Percentiles rank a stretch among this genome's conserved stretches.
These are phyloP conservation scores for Pleurotus eryngii DNA, from an alignment of 768 basidiomycete species.

Conservation along the genomic window DNA sequence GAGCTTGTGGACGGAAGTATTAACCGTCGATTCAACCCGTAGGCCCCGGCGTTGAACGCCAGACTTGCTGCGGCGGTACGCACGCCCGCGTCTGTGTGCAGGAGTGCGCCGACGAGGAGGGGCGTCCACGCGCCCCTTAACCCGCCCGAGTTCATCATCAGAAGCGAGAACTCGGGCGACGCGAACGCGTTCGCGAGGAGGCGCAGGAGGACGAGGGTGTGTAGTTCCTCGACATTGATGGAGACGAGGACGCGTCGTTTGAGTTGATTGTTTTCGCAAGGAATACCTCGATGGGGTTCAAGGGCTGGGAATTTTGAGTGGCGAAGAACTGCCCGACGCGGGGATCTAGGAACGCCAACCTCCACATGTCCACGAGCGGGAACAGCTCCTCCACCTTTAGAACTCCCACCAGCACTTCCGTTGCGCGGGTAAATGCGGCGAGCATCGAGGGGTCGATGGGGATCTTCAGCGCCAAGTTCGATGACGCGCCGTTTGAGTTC, in stretches of 20 bases:
- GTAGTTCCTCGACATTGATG: slow-evolving; percentile 46
- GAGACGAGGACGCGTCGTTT: neutral
- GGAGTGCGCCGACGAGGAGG: slow-evolving; percentile 61
- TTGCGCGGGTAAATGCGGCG: no score
- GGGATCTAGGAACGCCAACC: slow-evolving; percentile 69
- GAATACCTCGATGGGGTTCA: slow-evolving; percentile 42
- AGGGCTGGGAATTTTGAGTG: no score
- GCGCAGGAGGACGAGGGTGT: slow-evolving; percentile 62
- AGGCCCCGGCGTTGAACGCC: slow-evolving; percentile 70
- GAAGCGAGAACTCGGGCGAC: slow-evolving; percentile 38
- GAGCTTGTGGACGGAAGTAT: no score
- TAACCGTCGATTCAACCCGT: neutral
- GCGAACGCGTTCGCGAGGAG: slow-evolving; percentile 69
- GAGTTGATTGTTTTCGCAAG: slow-evolving; percentile 33
- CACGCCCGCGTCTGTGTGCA: slow-evolving; percentile 66
- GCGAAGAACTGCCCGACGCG: slow-evolving; percentile 37
- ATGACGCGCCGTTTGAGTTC: slow-evolving; percentile 22
- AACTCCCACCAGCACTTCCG: no score
- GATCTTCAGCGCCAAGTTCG: no score
- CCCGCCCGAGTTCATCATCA: slow-evolving; percentile 26
- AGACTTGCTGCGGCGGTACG: slow-evolving; percentile 80
- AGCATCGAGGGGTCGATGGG: no score
- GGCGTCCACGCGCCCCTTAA: slow-evolving; percentile 38
- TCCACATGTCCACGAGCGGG: slow-evolving; percentile 81
- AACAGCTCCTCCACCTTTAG: slow-evolving; percentile 37